Conservation (phyloP, 805 yeast genomes). For the Metschnikowia cerradonensis region DNA sequence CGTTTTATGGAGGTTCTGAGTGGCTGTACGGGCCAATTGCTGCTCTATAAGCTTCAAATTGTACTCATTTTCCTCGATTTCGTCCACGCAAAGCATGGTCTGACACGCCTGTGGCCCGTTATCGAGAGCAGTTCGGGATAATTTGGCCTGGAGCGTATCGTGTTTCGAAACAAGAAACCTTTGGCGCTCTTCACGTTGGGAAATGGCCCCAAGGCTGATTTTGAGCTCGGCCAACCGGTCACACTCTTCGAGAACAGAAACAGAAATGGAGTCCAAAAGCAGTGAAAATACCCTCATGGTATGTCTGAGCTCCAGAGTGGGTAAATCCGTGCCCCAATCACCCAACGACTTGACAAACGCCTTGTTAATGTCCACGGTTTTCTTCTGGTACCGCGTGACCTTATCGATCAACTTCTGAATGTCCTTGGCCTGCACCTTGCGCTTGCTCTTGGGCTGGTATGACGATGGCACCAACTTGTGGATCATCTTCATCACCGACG, state of each 20-base stretch:
- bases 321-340: slow-evolving; percentile 15
- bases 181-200: slow-evolving; percentile 48
- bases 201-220: slow-evolving; percentile 42
- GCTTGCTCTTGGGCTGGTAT: slow-evolving; percentile 1
- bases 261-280: slow-evolving; percentile 12
- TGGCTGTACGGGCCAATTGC: slow-evolving; percentile 47
- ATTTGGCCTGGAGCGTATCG: slow-evolving; percentile 32
- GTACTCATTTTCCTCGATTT: slow-evolving; percentile 47
- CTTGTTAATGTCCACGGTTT: slow-evolving; percentile 17
- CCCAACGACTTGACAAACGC: slow-evolving; percentile 12
- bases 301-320: slow-evolving; percentile 11
- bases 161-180: slow-evolving; percentile 35
- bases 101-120: slow-evolving; percentile 42
- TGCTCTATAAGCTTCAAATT: slow-evolving; percentile 50
- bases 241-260: slow-evolving; percentile 27
- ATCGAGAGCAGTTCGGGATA: slow-evolving; percentile 40
- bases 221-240: slow-evolving; percentile 44
- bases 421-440: slow-evolving; percentile 11
- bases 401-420: slow-evolving; percentile 19
- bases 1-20: slow-evolving; percentile 41
- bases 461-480: slow-evolving; percentile 12
- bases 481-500: slow-evolving; percentile 18
- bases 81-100: slow-evolving; percentile 44
- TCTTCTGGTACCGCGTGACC: slow-evolving; percentile 36
- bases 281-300: slow-evolving; percentile 13